Evolutionary conservation across 805 yeast species (phyloP), one percentile per base, ranked within the genome.

Genomic region (Yarrowia divulgata): DNA sequence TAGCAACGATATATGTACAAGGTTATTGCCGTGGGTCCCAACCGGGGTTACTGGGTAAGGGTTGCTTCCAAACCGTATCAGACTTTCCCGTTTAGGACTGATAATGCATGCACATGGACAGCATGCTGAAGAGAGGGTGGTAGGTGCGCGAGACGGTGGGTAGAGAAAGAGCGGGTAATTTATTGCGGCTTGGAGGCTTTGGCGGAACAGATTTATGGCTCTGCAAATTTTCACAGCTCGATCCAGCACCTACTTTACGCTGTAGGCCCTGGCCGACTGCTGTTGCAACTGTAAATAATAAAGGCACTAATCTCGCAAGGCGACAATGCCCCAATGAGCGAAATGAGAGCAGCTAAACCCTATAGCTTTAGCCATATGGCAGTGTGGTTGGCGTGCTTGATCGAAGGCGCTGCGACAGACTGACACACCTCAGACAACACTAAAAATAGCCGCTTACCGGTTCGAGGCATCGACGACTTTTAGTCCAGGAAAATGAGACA

Each of bases 51-150:
- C 34, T 23, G 52, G 66, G 66, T 45, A 45, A 60, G 66, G 66
- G 66, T 60, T 60, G 66, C 52, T 45, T 43, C 66, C 66, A 14
- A 60, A 60, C 66, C 66, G 66, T 60, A 60, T 43, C 52, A 43
- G 34, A 39, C 66, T 60, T 58, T 43, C 66, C 66, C 52, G 18
- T 60, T 60, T 45, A 34, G 66, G 66, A 45, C 66, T 60, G 66
- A 60, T 60, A 60, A 60, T 60, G 66, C 66, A 60, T 60, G 66
- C 52, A 60, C 43, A 19, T 34, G 50, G 66, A 45, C 52, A 57
- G 63, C 48, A 40, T 57, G 48, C 63, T 57, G 39, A 16, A 42
- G 48, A 29, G 62, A 55, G 37, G 37, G 37, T 29, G 48, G 63
- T 23, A 57, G n/a, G 63, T 9, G 46, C 29, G 19, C 29, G 23